Evolutionary conservation across 495 filamentous ascomycete species (phyloP), one percentile per base, ranked within the genome.

Genomic region (Talaromyces borbonicus): DNA sequence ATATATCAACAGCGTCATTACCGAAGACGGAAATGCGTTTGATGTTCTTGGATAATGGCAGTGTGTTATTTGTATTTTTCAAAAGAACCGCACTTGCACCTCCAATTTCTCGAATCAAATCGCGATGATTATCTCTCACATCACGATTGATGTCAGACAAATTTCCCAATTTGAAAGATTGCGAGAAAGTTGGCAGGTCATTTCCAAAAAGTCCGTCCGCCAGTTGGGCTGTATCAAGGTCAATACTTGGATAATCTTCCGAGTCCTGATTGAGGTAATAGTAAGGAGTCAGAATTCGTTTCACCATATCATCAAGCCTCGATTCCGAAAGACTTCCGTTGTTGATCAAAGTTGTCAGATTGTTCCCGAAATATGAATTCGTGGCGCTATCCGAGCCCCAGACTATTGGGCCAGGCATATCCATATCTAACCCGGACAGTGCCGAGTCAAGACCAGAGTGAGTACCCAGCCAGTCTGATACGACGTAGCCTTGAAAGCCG

Each of bases 401-500:
- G 23, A 56, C 46, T 6, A 80, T 77, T 52, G 96, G 90, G 49
- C 90, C 90, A 30, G 92, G 90, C 90, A 96, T 96, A 7, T 80
- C 78, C 89, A 94, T 93, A 57, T 97, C 90, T 40, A 96, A 63
- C 43, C 90, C 90, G 38, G 38, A 24, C 11, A 26, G 11, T 1
- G 23, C 38, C 0, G 38, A 41, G n/a, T 77, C 73, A 12, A 84
- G 87, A 56, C 92, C 92, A 14, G 82, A 78, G 60, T 93, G 85
- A 53, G 95, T 89, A 5, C 85, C 89, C 56, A 74, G 69, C 88
- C 88, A 95, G 57, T 94, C 89, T 48, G 78, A 88, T 80, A 90
- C 85, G 49, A 90, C 72, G 56, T 95, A 95, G 6, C 90, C 90
- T 66, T 96, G 90, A 73, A 94, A 98, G 19, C 84, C 90, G 4